Evolutionary conservation across 495 filamentous ascomycete species (phyloP), one percentile per base, ranked within the genome.

Genomic region (Penicillium fimorum): DNA sequence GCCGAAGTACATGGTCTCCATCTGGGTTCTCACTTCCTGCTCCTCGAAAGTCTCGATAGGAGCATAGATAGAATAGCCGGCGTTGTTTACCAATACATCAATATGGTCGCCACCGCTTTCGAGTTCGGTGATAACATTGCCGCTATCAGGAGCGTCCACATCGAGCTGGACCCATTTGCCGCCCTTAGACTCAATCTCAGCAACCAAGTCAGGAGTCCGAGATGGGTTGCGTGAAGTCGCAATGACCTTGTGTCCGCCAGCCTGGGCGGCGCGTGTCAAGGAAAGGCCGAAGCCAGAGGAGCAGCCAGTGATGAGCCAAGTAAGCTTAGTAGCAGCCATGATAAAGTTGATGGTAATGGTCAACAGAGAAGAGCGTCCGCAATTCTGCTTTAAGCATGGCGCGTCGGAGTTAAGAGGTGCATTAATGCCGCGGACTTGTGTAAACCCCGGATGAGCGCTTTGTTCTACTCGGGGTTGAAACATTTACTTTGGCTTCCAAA

Each of bases 231-330:
- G 81, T 5, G 78, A 76, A 7, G 78, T 78, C 2, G 77, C 81
- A 38, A 83, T 74, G 13, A 84, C 81, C 9, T 65, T 67, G 69
- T 82, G 69, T 13, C 77, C 75, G 10, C 70, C 66, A 18, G 57
- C 45, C 17, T 81, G 73, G 25, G 75, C 77, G 11, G 72, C 64
- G 18, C 70, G 42, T 41, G 74, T 74, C 35, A 82, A 72, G 24
- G 71, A 62, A 13, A 61, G 52, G 47, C 80, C 79, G 60, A 83
- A 79, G 55, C 80, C 80, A 12, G 70, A 74, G 35, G 77, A 79
- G 46, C 72, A 65, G 47, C 75, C 80, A 10, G 74, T 77, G 65
- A 83, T 77, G 59, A 83, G 68, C 72, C 74, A 83, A 24, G 41
- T 52, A 1, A 30, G 29, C 7, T 30, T 8, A 7, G 29, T 30